Evolutionary conservation across 208 protist species (phyloP).

Genomic region (Herpetomonas samuelpessoai): DNA sequence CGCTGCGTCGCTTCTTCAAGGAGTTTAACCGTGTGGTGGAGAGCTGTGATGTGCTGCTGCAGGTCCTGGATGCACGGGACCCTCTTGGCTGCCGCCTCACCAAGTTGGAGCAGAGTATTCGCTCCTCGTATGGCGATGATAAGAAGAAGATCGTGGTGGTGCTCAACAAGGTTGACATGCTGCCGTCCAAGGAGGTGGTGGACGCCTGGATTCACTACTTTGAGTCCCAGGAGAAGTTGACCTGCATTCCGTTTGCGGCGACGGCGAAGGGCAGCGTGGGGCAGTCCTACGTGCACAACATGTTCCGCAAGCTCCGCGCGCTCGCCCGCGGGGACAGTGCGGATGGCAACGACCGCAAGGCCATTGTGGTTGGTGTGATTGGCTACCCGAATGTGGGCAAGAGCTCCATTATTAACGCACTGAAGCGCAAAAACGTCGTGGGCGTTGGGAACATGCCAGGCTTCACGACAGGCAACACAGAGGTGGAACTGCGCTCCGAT

Average conservation of each 20-base stretch:
- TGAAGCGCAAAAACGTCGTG: constrained; percentile 94
- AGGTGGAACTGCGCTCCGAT: constrained; percentile 95
- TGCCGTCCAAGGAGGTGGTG: constrained; percentile 92
- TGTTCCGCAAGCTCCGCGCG: constrained; percentile 93
- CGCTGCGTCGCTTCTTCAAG: constrained; percentile 86
- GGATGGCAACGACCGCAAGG: constrained; percentile 78
- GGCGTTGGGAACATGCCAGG: constrained; percentile 93
- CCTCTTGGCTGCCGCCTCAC: constrained; percentile 95
- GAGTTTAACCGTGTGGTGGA: constrained; percentile 92
- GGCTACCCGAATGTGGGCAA: constrained; percentile 99
- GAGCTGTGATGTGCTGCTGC: constrained; percentile 95
- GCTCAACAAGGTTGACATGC: constrained; percentile 98
- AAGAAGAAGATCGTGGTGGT: constrained; percentile 94
- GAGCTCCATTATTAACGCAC: constrained; percentile 96
- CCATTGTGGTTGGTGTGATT: constrained; percentile 96
- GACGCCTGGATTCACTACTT: constrained; percentile 87
- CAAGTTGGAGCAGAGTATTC: constrained; percentile 92
- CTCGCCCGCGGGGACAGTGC: constrained; percentile 57
- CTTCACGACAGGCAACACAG: constrained; percentile 94
- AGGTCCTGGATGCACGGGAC: constrained; percentile 97
- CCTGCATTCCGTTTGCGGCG: constrained; percentile 87
- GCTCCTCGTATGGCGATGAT: constrained; percentile 84
- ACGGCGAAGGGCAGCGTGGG: constrained; percentile 64
- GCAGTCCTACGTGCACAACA: constrained; percentile 61
- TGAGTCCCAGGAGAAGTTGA: constrained; percentile 70